Evolutionary conservation across 805 yeast species (phyloP), one percentile per base, ranked within the genome.

Genomic region (Suhomyces pyralidae): DNA sequence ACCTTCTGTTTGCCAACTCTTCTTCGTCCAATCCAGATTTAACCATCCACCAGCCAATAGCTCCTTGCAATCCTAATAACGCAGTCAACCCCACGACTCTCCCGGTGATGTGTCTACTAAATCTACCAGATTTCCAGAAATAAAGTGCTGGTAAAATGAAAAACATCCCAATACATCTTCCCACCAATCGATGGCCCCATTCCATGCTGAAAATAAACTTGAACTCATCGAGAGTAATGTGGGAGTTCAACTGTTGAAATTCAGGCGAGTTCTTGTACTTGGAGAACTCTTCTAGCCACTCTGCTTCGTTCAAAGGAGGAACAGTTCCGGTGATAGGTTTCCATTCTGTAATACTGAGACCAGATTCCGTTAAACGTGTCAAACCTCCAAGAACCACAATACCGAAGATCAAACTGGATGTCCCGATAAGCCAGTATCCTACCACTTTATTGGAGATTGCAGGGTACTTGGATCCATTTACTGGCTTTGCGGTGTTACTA

Each of bases 31-130:
- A 78, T 28, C 99, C 99, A 8, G 97, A 90, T 62, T 88, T 84
- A 49, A 94, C 99, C 99, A 94, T 94, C 99, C 99, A 94, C 99
- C 99, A 94, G 30, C 99, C 99, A 59, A 94, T 86, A 50, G 86
- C 88, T 50, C 99, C 99, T 76, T 94, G 99, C 46, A 94, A 73
- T 9, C 97, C 99, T 53, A 94, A 78, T 49, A 94, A 73, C 0
- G 79, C 83, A 42, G 96, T 81, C 45, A 94, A 80, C 1, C 89
- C 89, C 19, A 88, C 69, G 14, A 94, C 74, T 59, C 90, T 80
- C 52, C 75, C 74, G 47, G 89, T 85, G 3, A 88, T 86, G 53
- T 83, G 84, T 3, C 81, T 70, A 2, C 91, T 83, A 9, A 93
- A 83, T 57, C 77, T 83, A 40, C 83, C 82, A 3, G 85, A 73